These are phyloP conservation scores for Russula sp. DNA, from an alignment of 768 basidiomycete genomes.

Conservation along the genomic window DNA sequence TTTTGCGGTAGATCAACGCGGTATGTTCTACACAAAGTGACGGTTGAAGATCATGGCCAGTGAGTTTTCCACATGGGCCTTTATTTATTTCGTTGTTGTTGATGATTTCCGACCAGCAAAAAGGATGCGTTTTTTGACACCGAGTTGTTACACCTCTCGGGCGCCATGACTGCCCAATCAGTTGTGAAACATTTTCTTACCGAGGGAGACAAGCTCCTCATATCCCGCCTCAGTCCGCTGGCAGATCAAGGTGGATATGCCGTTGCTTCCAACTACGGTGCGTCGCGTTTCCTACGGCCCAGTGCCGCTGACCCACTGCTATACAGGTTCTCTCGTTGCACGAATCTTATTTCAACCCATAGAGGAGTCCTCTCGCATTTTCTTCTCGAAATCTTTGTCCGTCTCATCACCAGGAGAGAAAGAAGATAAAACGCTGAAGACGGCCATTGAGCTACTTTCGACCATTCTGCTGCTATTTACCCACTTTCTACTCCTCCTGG, in stretches of 20 bases:
- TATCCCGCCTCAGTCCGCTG: slow-evolving; percentile 80
- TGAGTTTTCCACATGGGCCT: slow-evolving; percentile 26
- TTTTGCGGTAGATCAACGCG: slow-evolving; percentile 30
- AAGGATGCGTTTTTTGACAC: slow-evolving; percentile 43
- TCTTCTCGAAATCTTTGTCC: slow-evolving; percentile 67
- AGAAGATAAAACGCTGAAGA: slow-evolving; percentile 29
- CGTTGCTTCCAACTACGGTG: slow-evolving; percentile 93
- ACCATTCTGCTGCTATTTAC: slow-evolving; percentile 55
- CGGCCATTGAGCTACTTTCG: slow-evolving; percentile 50
- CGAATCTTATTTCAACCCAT: slow-evolving; percentile 93
- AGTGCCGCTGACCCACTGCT: not conserved
- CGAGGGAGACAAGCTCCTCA: slow-evolving; percentile 89
- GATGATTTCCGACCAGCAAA: slow-evolving; percentile 26
- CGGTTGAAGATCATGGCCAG: slow-evolving; percentile 33
- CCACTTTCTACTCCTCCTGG: slow-evolving; percentile 68
- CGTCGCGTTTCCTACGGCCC: slow-evolving; percentile 26
- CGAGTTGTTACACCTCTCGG: slow-evolving; percentile 56
- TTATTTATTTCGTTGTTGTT: not conserved
- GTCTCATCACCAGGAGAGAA: slow-evolving; percentile 1
- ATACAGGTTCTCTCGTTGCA: slow-evolving; percentile 82
- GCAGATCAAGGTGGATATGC: slow-evolving; percentile 94
- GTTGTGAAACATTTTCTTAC: slow-evolving; percentile 93
- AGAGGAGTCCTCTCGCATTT: slow-evolving; percentile 87
- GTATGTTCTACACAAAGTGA: slow-evolving; percentile 31
- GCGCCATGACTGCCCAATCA: slow-evolving; percentile 85